Evolutionary conservation across 495 filamentous ascomycete species (phyloP), one percentile per base, ranked within the genome.

Genomic region (Aspergillus heteromorphus): DNA sequence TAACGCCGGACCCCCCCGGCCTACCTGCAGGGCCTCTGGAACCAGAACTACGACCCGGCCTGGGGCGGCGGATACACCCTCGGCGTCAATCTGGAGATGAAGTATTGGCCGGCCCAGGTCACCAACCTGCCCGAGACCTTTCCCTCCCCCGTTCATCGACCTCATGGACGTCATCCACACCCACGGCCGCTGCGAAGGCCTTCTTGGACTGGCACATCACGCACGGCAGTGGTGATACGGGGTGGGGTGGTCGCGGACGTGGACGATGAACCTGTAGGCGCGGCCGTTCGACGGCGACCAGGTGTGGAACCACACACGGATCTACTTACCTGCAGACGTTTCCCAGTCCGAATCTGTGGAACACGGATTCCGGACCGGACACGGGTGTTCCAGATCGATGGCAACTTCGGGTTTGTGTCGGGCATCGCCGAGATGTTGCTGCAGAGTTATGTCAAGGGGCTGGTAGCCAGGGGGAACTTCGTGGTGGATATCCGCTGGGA

Each of bases 21-120:
- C 7, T 79, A 76, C 43, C 69, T 79, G 1, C 79, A 83, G 56
- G 78, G 77, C 5, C 65, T 80, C 27, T 81, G 75, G 79, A 79
- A 81, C 49, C 48, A 68, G 7, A 56, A 65, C 40, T 74, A 67
- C 49, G 50, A 45, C 25, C 72, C 74, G 0, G 55, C 73, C 4
- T 83, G 76, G 76, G 72, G 70, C 10, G 66, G 69, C 50, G 77
- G 76, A 43, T 81, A 68, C 61, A 81, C 78, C 8, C 70, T 76
- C 17, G 80, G 80, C 59, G 76, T 79, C 58, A 55, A 55, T 17
- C 48, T 48, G 3, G 36, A 55, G 23, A 55, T 55, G 53, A 55
- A 55, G 17, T 55, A 80, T 62, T 80, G 77, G 77, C 76, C 68
- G 0, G 66, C 71, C 6, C 56, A 65, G 42, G 53, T 68, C 4